Percentiles rank a stretch among this genome's conserved stretches.
Conservation (phyloP, 768 basidiomycete genomes). For the Cyclocybe aegerita region DNA sequence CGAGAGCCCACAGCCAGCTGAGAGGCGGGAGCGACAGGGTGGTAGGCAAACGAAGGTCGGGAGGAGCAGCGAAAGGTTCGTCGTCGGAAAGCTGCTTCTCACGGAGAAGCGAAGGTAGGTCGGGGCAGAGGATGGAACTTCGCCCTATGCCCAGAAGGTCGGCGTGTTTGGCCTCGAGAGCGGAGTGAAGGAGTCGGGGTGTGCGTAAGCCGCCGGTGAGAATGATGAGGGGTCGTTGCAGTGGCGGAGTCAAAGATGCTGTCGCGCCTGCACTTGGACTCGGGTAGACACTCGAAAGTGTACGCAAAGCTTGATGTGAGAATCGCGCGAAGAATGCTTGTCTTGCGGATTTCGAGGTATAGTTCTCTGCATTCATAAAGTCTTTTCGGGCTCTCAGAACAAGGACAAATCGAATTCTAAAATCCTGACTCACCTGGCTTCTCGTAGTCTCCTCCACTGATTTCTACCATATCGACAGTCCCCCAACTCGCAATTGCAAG, state of each 20-base stretch:
- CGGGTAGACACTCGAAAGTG: no score
- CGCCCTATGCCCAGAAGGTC: conserved; percentile 81
- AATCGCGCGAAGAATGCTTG: conserved; percentile 77
- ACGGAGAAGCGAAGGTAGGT: conserved; percentile 47
- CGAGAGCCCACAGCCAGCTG: conserved; percentile 24
- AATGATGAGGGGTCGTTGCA: conserved; percentile 57
- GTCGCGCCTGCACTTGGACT: conserved; percentile 36
- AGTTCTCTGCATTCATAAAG: conserved; percentile 33
- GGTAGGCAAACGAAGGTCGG: conserved; percentile 23
- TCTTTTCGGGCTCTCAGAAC: conserved; percentile 29
- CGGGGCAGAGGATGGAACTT: conserved; percentile 59
- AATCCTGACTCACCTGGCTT: conserved; percentile 49
- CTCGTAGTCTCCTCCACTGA: conserved; percentile 88
- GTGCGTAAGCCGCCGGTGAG: conserved; percentile 81
- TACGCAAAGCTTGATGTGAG: conserved; percentile 44
- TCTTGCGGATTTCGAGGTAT: conserved; percentile 35
- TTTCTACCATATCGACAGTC: conserved; percentile 79
- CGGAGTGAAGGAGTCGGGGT: conserved; percentile 51
- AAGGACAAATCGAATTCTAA: not conserved
- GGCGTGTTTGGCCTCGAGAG: conserved; percentile 54
- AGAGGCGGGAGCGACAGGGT: conserved; percentile 19
- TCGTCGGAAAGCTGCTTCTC: conserved; percentile 21
- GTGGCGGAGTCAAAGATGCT: conserved; percentile 20
- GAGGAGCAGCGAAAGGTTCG: conserved; percentile 38
- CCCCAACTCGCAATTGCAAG: conserved; percentile 61